Evolutionary conservation across 2,329 filamentous ascomycete species (phyloP), one percentile per base, ranked within the genome.

Genomic region (Cercospora nicotianae): DNA sequence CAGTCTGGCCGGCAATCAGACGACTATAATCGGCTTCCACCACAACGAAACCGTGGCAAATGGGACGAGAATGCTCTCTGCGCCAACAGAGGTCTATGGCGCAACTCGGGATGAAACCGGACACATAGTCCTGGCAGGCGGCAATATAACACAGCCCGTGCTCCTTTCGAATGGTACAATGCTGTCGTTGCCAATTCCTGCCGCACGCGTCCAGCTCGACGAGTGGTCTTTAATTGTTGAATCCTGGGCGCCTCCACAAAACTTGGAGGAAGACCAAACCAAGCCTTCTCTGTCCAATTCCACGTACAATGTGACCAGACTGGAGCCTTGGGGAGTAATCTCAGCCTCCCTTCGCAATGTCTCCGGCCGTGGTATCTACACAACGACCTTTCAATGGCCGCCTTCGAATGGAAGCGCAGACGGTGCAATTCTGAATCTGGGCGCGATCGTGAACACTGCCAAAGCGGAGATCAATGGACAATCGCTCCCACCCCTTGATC

Each of bases 201-300:
- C 67, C 31, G 57, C 64, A 2, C 51, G 64, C 8, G 12, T 48
- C 3, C 61, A 70, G 20, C 73, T 82, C 1, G 69, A 64, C 3
- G 75, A 76, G 33, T 83, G 81, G 81, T 76, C 73, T 1, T 69
- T 83, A 1, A 73, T 69, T 1, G 73, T 79, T 12, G 80, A 83
- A 68, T 76, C 78, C 67, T 83, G 81, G 81, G 72, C 73, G 6
- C 75, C 80, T 5, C 80, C 80, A 0, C 48, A 71, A 5, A 72
- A 82, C 63, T 66, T 80, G 62, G 67, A 68, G 33, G 59, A 63
- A 12, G 60, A 70, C 42, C 67, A 70, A 18, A 70, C 70, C 1
- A 64, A 68, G 57, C 57, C 71, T 2, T 39, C 45, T 5, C 65
- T 70, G 8, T 66, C 72, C 13, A 80, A 80, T 60, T 77, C 74